A percentile compares a stretch with the other conserved stretches of the same genome.
Conservation (phyloP, 2,329 filamentous ascomycete species). For the Neofusicoccum parvum region DNA sequence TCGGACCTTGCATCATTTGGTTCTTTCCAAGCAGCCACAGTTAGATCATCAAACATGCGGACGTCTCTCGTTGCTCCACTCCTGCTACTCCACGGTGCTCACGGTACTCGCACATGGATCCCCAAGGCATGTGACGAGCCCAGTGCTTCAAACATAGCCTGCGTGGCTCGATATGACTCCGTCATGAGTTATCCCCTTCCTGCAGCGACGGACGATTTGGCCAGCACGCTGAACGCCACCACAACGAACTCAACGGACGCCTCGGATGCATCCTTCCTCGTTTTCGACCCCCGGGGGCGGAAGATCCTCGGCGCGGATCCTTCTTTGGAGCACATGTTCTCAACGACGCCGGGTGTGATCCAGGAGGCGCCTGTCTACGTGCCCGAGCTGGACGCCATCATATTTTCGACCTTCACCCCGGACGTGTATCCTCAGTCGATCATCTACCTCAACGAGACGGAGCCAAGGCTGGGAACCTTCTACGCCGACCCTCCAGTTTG, state of each 20-base stretch:
- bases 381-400: slow-evolving; percentile 19
- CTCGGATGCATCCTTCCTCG: slow-evolving; percentile 26
- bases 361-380: slow-evolving; percentile 25
- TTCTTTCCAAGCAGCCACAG: neutral
- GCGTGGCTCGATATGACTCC: neutral
- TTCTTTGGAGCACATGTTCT: slow-evolving; percentile 26
- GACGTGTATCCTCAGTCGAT: neutral
- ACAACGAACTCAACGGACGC: neutral
- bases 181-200: neutral
- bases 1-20: no score
- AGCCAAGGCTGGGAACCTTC: neutral
- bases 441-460: neutral
- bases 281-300: slow-evolving; percentile 29
- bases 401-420: slow-evolving; percentile 9
- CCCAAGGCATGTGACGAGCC: neutral
- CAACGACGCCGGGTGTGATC: neutral
- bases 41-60: neutral
- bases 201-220: neutral
- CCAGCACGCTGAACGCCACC: neutral
- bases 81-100: neutral
- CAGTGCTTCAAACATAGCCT: neutral
- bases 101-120: neutral
- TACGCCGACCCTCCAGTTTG: neutral
- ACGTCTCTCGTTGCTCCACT: neutral
- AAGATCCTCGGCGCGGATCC: slow-evolving; percentile 28